These are phyloP conservation scores for Rhizoctonia solani DNA, from an alignment of 1,284 basidiomycete species.

Conservation along the genomic window DNA sequence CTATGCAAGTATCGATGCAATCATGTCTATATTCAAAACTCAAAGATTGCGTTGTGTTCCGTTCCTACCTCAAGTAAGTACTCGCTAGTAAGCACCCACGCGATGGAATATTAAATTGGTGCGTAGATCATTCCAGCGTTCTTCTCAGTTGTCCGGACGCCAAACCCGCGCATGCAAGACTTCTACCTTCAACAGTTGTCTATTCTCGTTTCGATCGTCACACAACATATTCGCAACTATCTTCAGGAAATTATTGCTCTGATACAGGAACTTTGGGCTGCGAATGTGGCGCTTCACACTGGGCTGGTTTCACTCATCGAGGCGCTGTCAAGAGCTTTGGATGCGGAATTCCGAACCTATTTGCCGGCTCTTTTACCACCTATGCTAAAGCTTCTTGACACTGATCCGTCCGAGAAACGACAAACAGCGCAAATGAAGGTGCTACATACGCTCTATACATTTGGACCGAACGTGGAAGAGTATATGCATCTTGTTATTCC, in stretches of 20 bases:
- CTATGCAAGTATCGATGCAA: conserved; percentile 93
- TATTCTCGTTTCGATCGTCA: conserved; percentile 95
- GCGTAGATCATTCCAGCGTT: conserved; percentile 96
- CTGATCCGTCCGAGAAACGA: conserved; percentile 75
- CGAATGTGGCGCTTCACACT: conserved; percentile 82
- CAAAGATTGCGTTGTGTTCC: conserved; percentile 96
- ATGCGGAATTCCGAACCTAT: conserved; percentile 98
- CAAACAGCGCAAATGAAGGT: conserved; percentile 86
- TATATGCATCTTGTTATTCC: conserved; percentile 97
- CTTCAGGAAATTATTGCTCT: conserved; percentile 81
- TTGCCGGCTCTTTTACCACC: conserved; percentile 91
- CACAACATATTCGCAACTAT: conserved; percentile 95
- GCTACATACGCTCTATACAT: conserved; percentile 91
- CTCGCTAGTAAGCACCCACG: background rate
- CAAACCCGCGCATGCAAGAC: conserved; percentile 79
- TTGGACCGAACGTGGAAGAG: conserved; percentile 96
- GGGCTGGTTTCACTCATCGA: conserved; percentile 95
- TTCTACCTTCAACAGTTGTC: conserved; percentile 97
- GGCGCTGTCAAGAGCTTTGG: conserved; percentile 91
- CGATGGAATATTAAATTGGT: conserved; percentile 27
- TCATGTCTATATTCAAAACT: conserved; percentile 99
- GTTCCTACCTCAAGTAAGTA: conserved; percentile 85
- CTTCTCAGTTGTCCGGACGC: conserved; percentile 83
- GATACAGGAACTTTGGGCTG: conserved; percentile 85
- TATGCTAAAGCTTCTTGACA: conserved; percentile 89